A percentile compares a stretch with the other conserved stretches of the same genome.
Evolutionary conservation across 768 basidiomycete species (phyloP).

Genomic region (Collybia mongolica): DNA sequence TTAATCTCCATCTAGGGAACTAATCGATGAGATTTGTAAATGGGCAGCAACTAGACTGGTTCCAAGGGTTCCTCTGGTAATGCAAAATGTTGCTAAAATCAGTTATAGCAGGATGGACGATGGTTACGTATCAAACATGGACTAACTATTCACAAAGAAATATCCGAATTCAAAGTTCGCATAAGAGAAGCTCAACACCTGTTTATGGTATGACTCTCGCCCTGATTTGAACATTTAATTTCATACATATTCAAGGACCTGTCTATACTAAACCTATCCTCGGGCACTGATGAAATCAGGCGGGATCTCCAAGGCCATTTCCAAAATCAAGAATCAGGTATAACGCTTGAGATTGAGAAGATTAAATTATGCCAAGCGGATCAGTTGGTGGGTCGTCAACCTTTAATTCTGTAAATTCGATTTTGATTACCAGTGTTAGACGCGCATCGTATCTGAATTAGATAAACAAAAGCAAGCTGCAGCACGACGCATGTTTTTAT

Average conservation of each 20-base stretch:
- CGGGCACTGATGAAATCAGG: slow-evolving; percentile 8
- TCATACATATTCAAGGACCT: too few relatives aligned
- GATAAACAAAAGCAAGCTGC: slow-evolving; percentile 7
- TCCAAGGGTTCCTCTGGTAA: not conserved
- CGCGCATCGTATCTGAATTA: too few relatives aligned
- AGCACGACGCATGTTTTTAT: slow-evolving; percentile 5
- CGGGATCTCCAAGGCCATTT: not conserved
- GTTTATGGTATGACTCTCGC: slow-evolving; percentile 5
- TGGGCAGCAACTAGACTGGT: slow-evolving; percentile 13
- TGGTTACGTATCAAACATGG: slow-evolving; percentile 6
- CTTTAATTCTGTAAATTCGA: too few relatives aligned
- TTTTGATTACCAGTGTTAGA: too few relatives aligned
- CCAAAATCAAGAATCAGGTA: not conserved
- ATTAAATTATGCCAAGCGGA: not conserved
- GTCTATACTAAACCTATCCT: slow-evolving; percentile 8
- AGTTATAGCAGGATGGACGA: slow-evolving; percentile 4
- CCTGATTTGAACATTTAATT: not conserved
- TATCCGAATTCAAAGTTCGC: slow-evolving; percentile 8
- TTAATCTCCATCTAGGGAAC: not conserved
- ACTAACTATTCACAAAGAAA: slow-evolving; percentile 4
- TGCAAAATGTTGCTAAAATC: not conserved
- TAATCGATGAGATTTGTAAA: slow-evolving; percentile 11
- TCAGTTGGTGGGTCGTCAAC: slow-evolving; percentile 2
- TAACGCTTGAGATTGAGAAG: not conserved
- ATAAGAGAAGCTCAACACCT: slow-evolving; percentile 5